Evolutionary conservation across 352 stramenopile species (phyloP).

Genomic region (Globisporangium uncinulatum): DNA sequence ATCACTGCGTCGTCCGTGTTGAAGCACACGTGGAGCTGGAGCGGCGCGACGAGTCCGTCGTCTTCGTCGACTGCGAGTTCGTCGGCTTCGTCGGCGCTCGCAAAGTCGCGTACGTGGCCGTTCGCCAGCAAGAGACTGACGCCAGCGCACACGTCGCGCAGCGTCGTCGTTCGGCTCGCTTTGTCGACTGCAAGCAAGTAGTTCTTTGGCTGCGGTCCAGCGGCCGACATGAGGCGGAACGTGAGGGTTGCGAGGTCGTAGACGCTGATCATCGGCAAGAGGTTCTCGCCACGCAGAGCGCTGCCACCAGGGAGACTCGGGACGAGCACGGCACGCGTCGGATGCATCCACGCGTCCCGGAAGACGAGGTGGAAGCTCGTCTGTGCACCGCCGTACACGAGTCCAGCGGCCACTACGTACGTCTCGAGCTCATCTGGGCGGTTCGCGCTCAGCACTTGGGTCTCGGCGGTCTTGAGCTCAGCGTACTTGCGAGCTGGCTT

Average conservation of each 20-base stretch:
- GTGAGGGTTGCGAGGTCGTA: slow-evolving; percentile 67
- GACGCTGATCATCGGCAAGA: slow-evolving; percentile 81
- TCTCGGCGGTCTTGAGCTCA: slow-evolving; percentile 79
- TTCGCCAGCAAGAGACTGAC: slow-evolving; percentile 56
- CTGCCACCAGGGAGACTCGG: slow-evolving; percentile 38
- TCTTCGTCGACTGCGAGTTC: slow-evolving; percentile 54
- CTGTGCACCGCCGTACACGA: slow-evolving; percentile 78
- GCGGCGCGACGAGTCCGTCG: slow-evolving; percentile 40
- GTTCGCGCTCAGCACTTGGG: slow-evolving; percentile 71
- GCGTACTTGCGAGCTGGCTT: slow-evolving; percentile 64
- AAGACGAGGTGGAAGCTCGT: slow-evolving; percentile 61
- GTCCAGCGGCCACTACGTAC: slow-evolving; percentile 60
- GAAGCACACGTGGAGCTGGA: slow-evolving; percentile 75
- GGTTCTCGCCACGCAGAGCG: slow-evolving; percentile 38
- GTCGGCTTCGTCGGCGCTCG: slow-evolving; percentile 42
- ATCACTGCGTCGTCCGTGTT: slow-evolving; percentile 46
- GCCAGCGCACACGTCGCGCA: slow-evolving; percentile 58
- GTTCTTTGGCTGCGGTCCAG: slow-evolving; percentile 30
- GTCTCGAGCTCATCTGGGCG: slow-evolving; percentile 62
- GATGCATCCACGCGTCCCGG: slow-evolving; percentile 68
- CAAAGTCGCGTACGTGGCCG: slow-evolving; percentile 32
- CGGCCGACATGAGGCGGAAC: slow-evolving; percentile 32
- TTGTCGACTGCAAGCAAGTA: slow-evolving; percentile 70
- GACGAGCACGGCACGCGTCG: slow-evolving; percentile 44
- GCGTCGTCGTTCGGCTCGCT: slow-evolving; percentile 36